Percentiles rank a stretch among this genome's conserved stretches.
These are phyloP conservation scores for Daldinia vernicosa DNA, from an alignment of 495 filamentous ascomycete species.

Conservation along the genomic window DNA sequence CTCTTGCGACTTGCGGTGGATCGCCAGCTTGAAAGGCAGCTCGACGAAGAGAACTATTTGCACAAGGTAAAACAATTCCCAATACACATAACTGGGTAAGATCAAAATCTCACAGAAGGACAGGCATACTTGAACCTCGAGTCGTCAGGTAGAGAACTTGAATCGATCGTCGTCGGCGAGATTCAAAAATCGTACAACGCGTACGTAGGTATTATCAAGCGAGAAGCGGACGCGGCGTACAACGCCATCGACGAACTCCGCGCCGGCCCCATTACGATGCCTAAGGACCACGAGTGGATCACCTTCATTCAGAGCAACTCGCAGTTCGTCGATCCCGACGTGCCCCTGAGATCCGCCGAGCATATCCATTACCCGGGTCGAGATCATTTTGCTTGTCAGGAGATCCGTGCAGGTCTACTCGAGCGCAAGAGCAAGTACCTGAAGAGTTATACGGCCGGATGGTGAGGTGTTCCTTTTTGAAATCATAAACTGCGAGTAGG, in stretches of 20 bases:
- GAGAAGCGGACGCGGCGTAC: conserved; percentile 85
- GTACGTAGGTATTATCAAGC: conserved; percentile 85
- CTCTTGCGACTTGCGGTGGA: conserved; percentile 85
- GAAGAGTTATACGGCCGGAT: conserved; percentile 97
- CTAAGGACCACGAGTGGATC: conserved; percentile 91
- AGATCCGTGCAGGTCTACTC: conserved; percentile 87
- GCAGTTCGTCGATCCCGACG: conserved; percentile 84
- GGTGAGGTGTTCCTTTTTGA: conserved; percentile 64
- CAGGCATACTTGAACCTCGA: conserved; percentile 96
- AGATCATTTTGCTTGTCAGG: conserved; percentile 84
- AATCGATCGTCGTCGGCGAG: conserved; percentile 94
- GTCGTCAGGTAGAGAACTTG: conserved; percentile 90
- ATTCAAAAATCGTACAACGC: conserved; percentile 97
- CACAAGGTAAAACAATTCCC: conserved; percentile 71
- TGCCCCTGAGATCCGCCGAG: conserved; percentile 79
- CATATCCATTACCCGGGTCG: conserved; percentile 94
- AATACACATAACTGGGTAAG: no score
- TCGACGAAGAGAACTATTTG: conserved; percentile 97
- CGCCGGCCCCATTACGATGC: conserved; percentile 84
- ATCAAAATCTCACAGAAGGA: conserved; percentile 38
- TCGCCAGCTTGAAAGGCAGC: conserved; percentile 86
- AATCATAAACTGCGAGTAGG: neutral
- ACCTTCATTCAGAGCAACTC: conserved; percentile 83
- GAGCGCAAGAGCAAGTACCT: conserved; percentile 99
- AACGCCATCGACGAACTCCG: conserved; percentile 82